Evolutionary conservation across 2,329 filamentous ascomycete genomes (phyloP).

Genomic region (Gliomastix tumulicola): DNA sequence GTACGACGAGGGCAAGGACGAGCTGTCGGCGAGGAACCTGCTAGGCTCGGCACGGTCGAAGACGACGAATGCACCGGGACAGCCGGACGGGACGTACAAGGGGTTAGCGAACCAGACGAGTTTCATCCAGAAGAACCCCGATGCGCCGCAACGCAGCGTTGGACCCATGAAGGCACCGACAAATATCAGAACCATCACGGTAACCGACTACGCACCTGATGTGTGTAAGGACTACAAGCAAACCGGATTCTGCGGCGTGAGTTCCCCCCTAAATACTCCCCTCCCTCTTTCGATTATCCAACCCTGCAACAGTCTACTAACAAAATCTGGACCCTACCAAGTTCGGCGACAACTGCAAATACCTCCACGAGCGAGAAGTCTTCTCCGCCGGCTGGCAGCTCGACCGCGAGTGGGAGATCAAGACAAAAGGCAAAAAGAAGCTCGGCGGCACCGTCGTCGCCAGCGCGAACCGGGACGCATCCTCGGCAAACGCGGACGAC

Average conservation of each 20-base stretch:
- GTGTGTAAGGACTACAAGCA: slow-evolving; percentile 94
- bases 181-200: slow-evolving; percentile 84
- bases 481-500: slow-evolving; percentile 30
- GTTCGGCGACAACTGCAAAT: slow-evolving; percentile 69
- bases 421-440: slow-evolving; percentile 64
- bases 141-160: slow-evolving; percentile 62
- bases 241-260: slow-evolving; percentile 45
- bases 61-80: too few relatives aligned
- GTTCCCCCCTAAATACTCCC: too few relatives aligned
- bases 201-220: slow-evolving; percentile 86
- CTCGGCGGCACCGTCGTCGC: slow-evolving; percentile 54
- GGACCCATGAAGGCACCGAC: slow-evolving; percentile 84
- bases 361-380: slow-evolving; percentile 67
- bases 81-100: slow-evolving; percentile 65
- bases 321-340: neutral
- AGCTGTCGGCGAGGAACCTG: slow-evolving; percentile 42
- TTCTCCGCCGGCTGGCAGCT: slow-evolving; percentile 93
- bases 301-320: slow-evolving; percentile 26
- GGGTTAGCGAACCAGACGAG: slow-evolving; percentile 64
- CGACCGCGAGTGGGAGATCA: slow-evolving; percentile 87
- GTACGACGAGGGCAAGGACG: slow-evolving; percentile 67
- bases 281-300: too few relatives aligned
- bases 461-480: slow-evolving; percentile 45
- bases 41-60: slow-evolving; percentile 46
- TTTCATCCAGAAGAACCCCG: slow-evolving; percentile 76